Evolutionary conservation across 352 stramenopile genomes (phyloP).

Genomic region (Phytophthora europaea): DNA sequence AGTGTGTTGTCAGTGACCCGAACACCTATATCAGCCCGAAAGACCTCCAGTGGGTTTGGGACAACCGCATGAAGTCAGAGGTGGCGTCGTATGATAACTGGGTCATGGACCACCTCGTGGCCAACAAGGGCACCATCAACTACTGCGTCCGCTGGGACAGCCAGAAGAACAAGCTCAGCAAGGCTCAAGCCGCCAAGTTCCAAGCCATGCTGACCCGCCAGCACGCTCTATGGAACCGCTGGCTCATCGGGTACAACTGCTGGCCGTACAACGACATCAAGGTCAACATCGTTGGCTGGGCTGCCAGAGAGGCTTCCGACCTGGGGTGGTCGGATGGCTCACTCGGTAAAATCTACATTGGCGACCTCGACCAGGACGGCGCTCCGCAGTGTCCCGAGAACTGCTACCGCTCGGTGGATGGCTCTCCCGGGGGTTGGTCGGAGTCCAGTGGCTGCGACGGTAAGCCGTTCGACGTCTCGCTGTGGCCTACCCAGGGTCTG

Average conservation of each 20-base stretch:
- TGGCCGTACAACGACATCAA: conserved; percentile 37
- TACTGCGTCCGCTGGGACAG: conserved; percentile 59
- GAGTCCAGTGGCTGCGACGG: conserved; percentile 41
- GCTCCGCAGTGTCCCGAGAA: conserved; percentile 29
- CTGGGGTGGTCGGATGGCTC: conserved; percentile 50
- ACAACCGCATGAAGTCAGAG: conserved; percentile 22
- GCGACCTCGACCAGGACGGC: conserved; percentile 32
- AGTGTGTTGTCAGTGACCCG: conserved; percentile 32
- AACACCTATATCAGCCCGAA: conserved; percentile 26
- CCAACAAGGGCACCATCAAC: conserved; percentile 40
- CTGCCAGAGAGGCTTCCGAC: conserved; percentile 21
- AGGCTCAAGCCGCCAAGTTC: conserved; percentile 47
- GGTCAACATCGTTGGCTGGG: conserved; percentile 32
- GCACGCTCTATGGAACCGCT: conserved; percentile 37
- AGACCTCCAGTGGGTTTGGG: conserved; percentile 31
- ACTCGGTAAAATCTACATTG: conserved; percentile 38
- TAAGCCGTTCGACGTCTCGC: conserved; percentile 46
- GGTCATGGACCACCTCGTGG: conserved; percentile 46
- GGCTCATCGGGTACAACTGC: conserved; percentile 36
- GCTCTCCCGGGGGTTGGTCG: background rate
- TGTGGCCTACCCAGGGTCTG: conserved; percentile 40
- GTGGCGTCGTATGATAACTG: conserved; percentile 16
- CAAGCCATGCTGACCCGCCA: conserved; percentile 44
- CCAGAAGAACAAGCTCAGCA: conserved; percentile 37
- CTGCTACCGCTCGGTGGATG: conserved; percentile 35